phyloP scores from a whole-genome alignment of 2,329 filamentous ascomycete species.

The Aspergillus melleus region DNA sequence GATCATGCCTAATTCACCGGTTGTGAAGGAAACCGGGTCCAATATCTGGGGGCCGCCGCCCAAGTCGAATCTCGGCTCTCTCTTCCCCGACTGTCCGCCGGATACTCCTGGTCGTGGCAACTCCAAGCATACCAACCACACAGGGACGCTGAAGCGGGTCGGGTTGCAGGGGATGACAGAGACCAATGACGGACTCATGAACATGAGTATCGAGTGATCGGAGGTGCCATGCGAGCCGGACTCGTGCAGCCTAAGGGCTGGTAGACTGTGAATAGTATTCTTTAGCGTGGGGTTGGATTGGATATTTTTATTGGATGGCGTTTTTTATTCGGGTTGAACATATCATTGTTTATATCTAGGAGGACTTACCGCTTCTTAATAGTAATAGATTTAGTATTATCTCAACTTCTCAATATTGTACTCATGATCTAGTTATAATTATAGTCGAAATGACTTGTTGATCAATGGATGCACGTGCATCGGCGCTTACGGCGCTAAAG shows the following conservation, averaged over 20 bases:
- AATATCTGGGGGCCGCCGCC: slow-evolving; percentile 72
- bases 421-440: too few relatives aligned
- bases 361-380: not conserved
- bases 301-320: not conserved
- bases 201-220: slow-evolving; percentile 86
- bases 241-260: slow-evolving; percentile 3
- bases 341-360: not conserved
- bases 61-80: slow-evolving; percentile 55
- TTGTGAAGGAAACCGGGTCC: slow-evolving; percentile 62
- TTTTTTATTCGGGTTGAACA: not conserved
- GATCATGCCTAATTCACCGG: slow-evolving; percentile 75
- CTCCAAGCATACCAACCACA: slow-evolving; percentile 49
- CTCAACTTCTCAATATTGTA: too few relatives aligned
- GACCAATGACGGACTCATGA: slow-evolving; percentile 93
- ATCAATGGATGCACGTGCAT: slow-evolving; percentile 14
- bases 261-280: not conserved
- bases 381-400: not conserved
- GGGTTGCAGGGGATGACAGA: slow-evolving; percentile 93
- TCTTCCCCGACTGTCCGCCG: slow-evolving; percentile 50
- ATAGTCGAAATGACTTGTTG: too few relatives aligned
- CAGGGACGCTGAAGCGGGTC: slow-evolving; percentile 56
- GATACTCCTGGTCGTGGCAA: slow-evolving; percentile 45
- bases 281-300: not conserved
- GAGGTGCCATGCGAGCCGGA: slow-evolving; percentile 8
- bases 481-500: slow-evolving; percentile 24